A percentile compares a stretch with the other conserved stretches of the same genome.
Evolutionary conservation across 805 yeast genomes (phyloP).

Genomic region (Spathaspora boniae): DNA sequence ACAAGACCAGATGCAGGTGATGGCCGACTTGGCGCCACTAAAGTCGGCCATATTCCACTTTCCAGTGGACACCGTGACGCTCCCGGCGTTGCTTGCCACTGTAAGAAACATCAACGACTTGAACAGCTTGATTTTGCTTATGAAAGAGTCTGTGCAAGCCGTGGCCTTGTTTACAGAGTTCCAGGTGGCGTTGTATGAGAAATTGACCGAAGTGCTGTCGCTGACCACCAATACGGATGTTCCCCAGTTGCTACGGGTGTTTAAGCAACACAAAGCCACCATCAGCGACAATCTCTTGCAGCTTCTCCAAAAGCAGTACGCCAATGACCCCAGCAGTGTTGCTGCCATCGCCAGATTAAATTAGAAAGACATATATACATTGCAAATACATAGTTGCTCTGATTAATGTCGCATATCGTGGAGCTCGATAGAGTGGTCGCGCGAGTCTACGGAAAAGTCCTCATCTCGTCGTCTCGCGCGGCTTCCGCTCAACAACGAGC

Average conservation of each 20-base stretch:
- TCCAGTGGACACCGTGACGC: constrained; percentile 14
- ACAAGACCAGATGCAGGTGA: constrained; percentile 9
- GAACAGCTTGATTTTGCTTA: constrained; percentile 23
- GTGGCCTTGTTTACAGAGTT: constrained; percentile 12
- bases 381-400: no score
- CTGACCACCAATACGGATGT: no score
- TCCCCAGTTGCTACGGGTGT: constrained; percentile 17
- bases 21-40: constrained; percentile 20
- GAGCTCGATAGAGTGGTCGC: no score
- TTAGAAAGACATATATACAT: no score
- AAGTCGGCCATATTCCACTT: constrained; percentile 28
- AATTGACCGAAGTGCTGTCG: constrained; percentile 14
- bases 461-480: no score
- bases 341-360: no score
- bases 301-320: not conserved
- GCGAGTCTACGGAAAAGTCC: no score
- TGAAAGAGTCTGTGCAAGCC: constrained; percentile 8
- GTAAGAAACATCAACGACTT: constrained; percentile 25
- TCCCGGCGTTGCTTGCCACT: constrained; percentile 20
- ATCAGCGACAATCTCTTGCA: not conserved
- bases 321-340: no score
- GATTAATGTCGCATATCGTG: no score
- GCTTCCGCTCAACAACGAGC: no score
- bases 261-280: not conserved
- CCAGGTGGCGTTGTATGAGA: constrained; percentile 17